phyloP scores from a whole-genome alignment of 371 early-diverging fungal genomes.

The Mucor irregularis region DNA sequence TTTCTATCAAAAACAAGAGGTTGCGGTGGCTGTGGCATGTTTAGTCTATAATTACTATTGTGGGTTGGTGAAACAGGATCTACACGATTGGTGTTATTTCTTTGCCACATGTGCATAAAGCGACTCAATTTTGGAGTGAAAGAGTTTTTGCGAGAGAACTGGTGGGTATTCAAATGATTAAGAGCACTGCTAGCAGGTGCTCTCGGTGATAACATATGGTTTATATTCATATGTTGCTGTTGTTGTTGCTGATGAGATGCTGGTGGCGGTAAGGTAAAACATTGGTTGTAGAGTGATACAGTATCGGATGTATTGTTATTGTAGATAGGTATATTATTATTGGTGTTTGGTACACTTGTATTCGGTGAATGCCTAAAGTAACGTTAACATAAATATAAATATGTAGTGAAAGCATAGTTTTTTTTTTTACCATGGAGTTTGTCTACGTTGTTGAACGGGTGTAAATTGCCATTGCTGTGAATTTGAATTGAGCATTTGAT shows the following conservation, averaged over 20 bases:
- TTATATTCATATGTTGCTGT: constrained; percentile 27
- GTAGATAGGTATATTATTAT: constrained; percentile 1
- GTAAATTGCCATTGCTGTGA: constrained; percentile 20
- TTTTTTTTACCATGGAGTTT: constrained; percentile 3
- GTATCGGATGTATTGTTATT: neutral
- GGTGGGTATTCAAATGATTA: constrained; percentile 12
- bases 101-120: constrained; percentile 23
- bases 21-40: constrained; percentile 1
- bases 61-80: constrained; percentile 1
- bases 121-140: constrained; percentile 14
- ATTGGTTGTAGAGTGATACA: neutral
- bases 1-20: constrained; percentile 16
- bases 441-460: constrained; percentile 9
- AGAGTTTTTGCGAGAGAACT: neutral
- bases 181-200: constrained; percentile 19
- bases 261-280: constrained; percentile 2
- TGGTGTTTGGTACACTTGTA: constrained; percentile 8
- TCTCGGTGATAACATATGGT: constrained; percentile 34
- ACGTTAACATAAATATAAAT: too few relatives aligned
- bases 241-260: constrained; percentile 1
- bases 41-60: neutral
- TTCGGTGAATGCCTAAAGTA: constrained; percentile 17
- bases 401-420: neutral
- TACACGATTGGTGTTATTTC: constrained; percentile 10
- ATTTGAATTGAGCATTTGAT: constrained; percentile 19